Percentiles rank a stretch among this genome's conserved stretches.
These are phyloP conservation scores for Hyaloscypha finlandica DNA, from an alignment of 495 filamentous ascomycete genomes.

Conservation along the genomic window DNA sequence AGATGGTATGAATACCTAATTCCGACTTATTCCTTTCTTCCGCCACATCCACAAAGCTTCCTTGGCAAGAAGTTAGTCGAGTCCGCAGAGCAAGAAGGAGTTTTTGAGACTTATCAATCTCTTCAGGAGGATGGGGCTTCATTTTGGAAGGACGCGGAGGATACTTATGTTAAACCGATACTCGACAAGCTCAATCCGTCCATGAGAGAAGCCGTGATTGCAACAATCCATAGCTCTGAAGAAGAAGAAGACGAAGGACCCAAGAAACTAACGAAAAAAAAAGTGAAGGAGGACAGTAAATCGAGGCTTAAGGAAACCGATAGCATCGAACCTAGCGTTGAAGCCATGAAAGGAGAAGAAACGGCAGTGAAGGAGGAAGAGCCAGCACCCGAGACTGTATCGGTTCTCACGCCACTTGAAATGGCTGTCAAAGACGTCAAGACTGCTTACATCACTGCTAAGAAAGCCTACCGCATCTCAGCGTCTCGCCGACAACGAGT, in stretches of 20 bases:
- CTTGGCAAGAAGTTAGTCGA: conserved; percentile 77
- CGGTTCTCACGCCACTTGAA: conserved; percentile 50
- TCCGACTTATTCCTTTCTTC: conserved; percentile 85
- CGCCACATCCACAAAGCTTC: conserved; percentile 84
- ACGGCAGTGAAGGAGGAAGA: conserved; percentile 4
- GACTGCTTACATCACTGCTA: conserved; percentile 72
- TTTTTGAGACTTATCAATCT: conserved; percentile 63
- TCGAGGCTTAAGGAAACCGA: background rate
- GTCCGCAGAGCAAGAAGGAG: conserved; percentile 67
- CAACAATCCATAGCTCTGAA: conserved; percentile 38
- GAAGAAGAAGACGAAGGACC: conserved; percentile 28
- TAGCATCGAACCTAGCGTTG: background rate
- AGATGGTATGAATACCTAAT: conserved; percentile 96
- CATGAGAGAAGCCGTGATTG: conserved; percentile 44
- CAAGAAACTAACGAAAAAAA: conserved; percentile 4
- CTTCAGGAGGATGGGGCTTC: conserved; percentile 74
- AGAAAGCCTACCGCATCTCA: conserved; percentile 79
- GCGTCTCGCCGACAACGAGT: conserved; percentile 68
- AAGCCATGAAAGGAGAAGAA: background rate
- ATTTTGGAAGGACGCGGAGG: conserved; percentile 82
- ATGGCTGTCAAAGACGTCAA: conserved; percentile 74
- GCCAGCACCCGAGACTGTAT: conserved; percentile 16
- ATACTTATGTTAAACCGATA: conserved; percentile 73
- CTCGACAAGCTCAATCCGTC: conserved; percentile 51
- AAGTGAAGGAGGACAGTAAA: conserved; percentile 3